Evolutionary conservation across 345 rosid species (phyloP), one percentile per base, ranked within the genome.

Genomic region (Kandelia obovata): DNA sequence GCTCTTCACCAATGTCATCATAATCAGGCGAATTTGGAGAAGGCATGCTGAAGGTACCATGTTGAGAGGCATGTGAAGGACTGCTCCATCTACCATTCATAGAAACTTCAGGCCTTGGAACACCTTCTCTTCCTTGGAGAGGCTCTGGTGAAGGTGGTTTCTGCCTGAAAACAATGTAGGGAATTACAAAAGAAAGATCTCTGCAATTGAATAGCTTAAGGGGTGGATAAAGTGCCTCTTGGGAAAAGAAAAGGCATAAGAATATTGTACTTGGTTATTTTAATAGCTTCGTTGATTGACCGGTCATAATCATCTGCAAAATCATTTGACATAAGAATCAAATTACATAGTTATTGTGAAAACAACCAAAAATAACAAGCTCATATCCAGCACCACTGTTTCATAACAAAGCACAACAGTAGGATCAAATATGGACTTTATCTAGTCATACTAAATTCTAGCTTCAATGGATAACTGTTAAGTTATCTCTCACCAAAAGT

Each of bases 281-380:
- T 90, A 81, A 96, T 90, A 73, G 99, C 99, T 83, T 96, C 99
- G 28, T 85, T 96, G 83, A 96, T 96, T 46, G 99, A 92, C 73
- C 89, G 89, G 75, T 96, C 99, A 81, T 89, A 96, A 82, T 90
- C 99, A 88, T 96, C 99, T 96, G 95, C 89, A 82, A 76, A 69
- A 80, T 32, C 43, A 73, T 26, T 77, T 46, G 49, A 49, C 25
- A 68, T 58, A 37, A 32, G 39, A 62, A 70, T 75, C 53, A 68
- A 64, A 53, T 15, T 68, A 61, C 39, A 20, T 32, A 11, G 65
- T 25, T 53, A 47, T 53, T 27, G 56, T 47, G 20, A 35, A 60
- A 51, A 35, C 23, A 49, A 53, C 10, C 59, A 20, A 25, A n/a
- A 56, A 25, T 25, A 27, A 56, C 31, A 56, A 8, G 49, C 49